Evolutionary conservation across 1,284 basidiomycete species (phyloP).

Genomic region (Anthracocystis panici-leucophaei): DNA sequence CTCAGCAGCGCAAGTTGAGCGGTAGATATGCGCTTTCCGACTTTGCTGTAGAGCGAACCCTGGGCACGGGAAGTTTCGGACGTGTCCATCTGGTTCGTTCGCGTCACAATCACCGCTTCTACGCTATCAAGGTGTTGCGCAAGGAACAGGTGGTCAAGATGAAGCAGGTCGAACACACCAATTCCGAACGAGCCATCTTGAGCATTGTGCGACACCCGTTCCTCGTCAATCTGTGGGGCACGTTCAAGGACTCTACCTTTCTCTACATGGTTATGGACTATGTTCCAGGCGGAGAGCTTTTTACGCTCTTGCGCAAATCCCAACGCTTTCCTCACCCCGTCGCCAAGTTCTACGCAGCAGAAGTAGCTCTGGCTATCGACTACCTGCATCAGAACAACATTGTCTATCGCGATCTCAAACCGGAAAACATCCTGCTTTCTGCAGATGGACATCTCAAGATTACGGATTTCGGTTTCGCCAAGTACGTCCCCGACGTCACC

Average conservation of each 20-base stretch:
- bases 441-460: conserved; percentile 97
- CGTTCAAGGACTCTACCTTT: conserved; percentile 92
- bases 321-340: conserved; percentile 98
- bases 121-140: conserved; percentile 68
- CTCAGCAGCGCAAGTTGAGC: conserved; percentile 58
- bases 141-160: conserved; percentile 88
- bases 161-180: conserved; percentile 98
- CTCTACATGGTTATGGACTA: conserved; percentile 99
- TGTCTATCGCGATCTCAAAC: conserved; percentile 97
- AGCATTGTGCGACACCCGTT: conserved; percentile 92
- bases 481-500: conserved; percentile 87
- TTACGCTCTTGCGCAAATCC: conserved; percentile 71
- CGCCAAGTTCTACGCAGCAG: conserved; percentile 98
- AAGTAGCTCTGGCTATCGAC: conserved; percentile 93
- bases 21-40: conserved; percentile 67
- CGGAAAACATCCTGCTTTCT: conserved; percentile 93
- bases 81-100: conserved; percentile 66
- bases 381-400: conserved; percentile 91
- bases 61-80: conserved; percentile 68
- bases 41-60: conserved; percentile 63
- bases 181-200: conserved; percentile 92
- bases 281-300: conserved; percentile 96
- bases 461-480: conserved; percentile 98
- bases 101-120: conserved; percentile 66
- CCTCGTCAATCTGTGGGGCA: conserved; percentile 97